Percentiles rank a stretch among this genome's conserved stretches.
phyloP scores from a whole-genome alignment of 75 land plant genomes.

The Selaginella tamariscina region DNA sequence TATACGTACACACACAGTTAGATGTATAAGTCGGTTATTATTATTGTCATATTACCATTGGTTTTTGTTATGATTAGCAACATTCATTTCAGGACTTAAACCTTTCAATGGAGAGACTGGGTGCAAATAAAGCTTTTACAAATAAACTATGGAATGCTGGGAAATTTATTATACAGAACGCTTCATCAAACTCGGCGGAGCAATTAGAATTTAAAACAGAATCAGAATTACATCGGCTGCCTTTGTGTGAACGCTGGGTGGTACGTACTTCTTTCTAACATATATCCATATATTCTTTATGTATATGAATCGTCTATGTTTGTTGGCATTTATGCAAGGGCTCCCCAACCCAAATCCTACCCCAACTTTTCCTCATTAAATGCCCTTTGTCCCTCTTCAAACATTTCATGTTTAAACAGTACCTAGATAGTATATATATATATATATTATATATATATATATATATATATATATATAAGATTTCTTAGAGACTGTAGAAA shows the following conservation, averaged over 20 bases:
- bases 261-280: conserved; percentile 34
- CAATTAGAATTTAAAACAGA: conserved; percentile 9
- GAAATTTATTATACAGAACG: conserved; percentile 74
- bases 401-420: too few species aligned
- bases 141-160: conserved; percentile 99
- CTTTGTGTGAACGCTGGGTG: conserved; percentile 84
- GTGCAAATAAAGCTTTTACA: conserved; percentile 85
- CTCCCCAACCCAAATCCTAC: too few species aligned
- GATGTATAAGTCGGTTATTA: background rate
- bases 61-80: conserved; percentile 6
- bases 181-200: background rate
- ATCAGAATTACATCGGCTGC: conserved; percentile 17
- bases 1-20: background rate
- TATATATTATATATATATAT: too few species aligned
- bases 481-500: too few species aligned
- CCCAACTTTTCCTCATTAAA: too few species aligned
- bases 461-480: too few species aligned
- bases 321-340: too few species aligned
- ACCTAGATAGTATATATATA: too few species aligned
- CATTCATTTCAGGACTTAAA: conserved; percentile 56
- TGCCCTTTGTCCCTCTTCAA: too few species aligned
- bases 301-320: too few species aligned
- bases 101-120: conserved; percentile 69
- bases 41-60: background rate
- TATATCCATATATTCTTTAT: too few species aligned